Conservation (phyloP, 768 basidiomycete genomes). For the Mycena galopus region DNA sequence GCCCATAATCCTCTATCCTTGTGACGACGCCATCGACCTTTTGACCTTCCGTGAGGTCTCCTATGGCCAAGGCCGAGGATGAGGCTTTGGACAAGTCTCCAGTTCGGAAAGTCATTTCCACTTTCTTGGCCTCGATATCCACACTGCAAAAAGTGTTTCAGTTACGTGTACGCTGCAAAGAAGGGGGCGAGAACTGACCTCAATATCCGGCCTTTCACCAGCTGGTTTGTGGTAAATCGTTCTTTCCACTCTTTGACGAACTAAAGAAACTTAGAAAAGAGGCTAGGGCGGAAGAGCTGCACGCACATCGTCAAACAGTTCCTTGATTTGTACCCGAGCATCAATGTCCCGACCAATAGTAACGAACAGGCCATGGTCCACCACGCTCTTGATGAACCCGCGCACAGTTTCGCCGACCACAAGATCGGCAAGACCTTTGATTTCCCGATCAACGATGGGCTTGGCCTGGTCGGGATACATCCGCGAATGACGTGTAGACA, state of each 20-base stretch:
- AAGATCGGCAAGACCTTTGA: constrained; percentile 70
- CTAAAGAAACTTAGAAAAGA: constrained; percentile 54
- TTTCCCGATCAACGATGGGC: constrained; percentile 75
- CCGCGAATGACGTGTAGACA: constrained; percentile 86
- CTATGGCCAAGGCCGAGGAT: constrained; percentile 54
- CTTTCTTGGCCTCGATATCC: constrained; percentile 76
- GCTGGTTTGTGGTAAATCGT: constrained; percentile 81
- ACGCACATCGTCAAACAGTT: constrained; percentile 88
- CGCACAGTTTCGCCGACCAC: constrained; percentile 82
- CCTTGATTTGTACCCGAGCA: constrained; percentile 92
- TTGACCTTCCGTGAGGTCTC: constrained; percentile 81
- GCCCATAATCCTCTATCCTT: constrained; percentile 90
- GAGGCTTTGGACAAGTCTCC: constrained; percentile 61
- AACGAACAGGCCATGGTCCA: constrained; percentile 91
- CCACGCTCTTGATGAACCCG: constrained; percentile 91
- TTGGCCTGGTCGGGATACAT: constrained; percentile 65
- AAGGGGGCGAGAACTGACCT: constrained; percentile 59
- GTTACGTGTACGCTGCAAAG: constrained; percentile 9
- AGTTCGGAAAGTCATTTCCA: constrained; percentile 92
- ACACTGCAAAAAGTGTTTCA: constrained; percentile 63
- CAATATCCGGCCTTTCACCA: constrained; percentile 89
- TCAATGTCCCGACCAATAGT: constrained; percentile 86
- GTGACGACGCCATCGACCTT: constrained; percentile 65
- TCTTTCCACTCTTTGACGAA: constrained; percentile 97
- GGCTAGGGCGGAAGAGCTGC: constrained; percentile 44